Base-by-base conservation (phyloP, 495 filamentous ascomycete genomes). In the Staphylotrichum longicolle region DNA sequence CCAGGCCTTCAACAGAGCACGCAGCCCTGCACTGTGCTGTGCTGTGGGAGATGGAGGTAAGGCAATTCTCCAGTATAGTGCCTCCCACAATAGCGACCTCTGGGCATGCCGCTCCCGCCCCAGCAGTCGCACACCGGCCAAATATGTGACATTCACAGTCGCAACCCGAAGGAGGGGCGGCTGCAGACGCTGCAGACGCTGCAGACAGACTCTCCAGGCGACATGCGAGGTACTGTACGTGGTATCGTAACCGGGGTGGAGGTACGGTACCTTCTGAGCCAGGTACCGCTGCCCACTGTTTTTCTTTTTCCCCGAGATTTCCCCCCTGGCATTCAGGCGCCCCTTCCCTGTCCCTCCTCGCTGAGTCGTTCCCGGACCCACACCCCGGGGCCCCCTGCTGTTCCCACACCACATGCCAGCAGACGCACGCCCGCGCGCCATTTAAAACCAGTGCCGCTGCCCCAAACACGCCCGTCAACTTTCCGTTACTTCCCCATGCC, bases 401-500 rank as follows among this genome's bases (percentile, higher is more conserved):
- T 41, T 49, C 49, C 55, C 63, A 60, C 60, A 37, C 58, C 66
- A 60, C 61, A 54, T 60, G 41, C 46, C 59, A 45, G 52, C 68
- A 58, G 65, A 46, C 61, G 46, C 49, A 55, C 52, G 66, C 66
- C 61, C 64, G 35, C 61, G 58, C 65, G 65, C 69, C 69, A 70
- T 73, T 73, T 73, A 73, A 73, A 73, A 70, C 70, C 70, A 66
- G 67, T 65, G 66, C 67, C 65, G 70, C 67, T 67, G 60, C 70
- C 61, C 67, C 69, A 69, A 68, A 67, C 64, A 61, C 55, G 51
- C 61, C 57, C 66, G 46, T 62, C 64, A 51, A 58, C 47, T 66
- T 65, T 70, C 54, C 63, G 67, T 64, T 64, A 59, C 69, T 71
- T 71, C 70, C 56, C 69, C 65, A 73, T 71, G 66, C 67, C 55